Conservation (phyloP, 2,329 filamentous ascomycete species). For the Metarhizium anisopliae region DNA sequence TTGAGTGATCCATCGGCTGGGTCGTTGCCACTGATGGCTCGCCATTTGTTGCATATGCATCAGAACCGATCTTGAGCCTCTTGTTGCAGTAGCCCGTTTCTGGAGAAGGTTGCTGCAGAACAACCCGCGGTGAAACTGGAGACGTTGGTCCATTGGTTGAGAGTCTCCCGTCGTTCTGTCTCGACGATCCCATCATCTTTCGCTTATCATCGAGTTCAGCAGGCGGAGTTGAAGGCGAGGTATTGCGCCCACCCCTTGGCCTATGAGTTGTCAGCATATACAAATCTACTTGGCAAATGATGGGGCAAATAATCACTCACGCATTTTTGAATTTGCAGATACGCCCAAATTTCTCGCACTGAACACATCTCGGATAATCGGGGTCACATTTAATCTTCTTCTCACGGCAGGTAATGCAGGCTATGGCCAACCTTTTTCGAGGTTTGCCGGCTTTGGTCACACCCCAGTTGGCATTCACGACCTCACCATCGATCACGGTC, state of each 20-base stretch:
- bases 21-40: conserved; percentile 22
- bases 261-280: too few relatives aligned
- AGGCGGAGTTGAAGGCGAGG: conserved; percentile 43
- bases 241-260: conserved; percentile 49
- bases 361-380: too few relatives aligned
- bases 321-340: too few relatives aligned
- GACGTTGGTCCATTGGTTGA: conserved; percentile 36
- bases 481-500: too few relatives aligned
- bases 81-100: conserved; percentile 18
- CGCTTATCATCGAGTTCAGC: conserved; percentile 39
- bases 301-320: too few relatives aligned
- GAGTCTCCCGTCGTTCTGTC: conserved; percentile 23
- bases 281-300: too few relatives aligned
- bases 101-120: not conserved
- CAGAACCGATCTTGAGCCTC: conserved; percentile 36
- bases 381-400: too few relatives aligned
- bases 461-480: too few relatives aligned
- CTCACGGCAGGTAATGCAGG: too few relatives aligned
- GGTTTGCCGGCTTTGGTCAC: too few relatives aligned
- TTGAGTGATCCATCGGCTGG: conserved; percentile 27
- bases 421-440: too few relatives aligned
- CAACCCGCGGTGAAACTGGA: conserved; percentile 37
- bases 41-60: conserved; percentile 30
- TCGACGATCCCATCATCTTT: conserved; percentile 12
- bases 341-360: too few relatives aligned